Base-by-base conservation (phyloP, 108 stramenopile genomes). In the Nitzschia sp. region DNA sequence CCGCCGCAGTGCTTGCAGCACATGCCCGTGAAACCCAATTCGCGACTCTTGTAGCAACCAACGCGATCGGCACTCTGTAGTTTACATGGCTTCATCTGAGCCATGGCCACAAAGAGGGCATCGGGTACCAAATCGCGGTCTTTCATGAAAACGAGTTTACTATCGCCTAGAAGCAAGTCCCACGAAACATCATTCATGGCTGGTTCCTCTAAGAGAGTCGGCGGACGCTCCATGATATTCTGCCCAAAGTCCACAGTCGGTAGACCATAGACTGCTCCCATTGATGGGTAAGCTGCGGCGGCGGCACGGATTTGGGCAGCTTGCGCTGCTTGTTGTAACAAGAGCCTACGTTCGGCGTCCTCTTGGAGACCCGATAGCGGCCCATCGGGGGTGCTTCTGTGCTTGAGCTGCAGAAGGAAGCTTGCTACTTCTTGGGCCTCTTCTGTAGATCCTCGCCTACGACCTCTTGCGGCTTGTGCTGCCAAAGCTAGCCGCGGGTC, bases 81-180 rank as follows among this genome's bases (percentile, higher is more conserved):
- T 38, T 65, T 56, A 54, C 83, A 85, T 3, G 82, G 77, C 38
- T 71, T 76, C 75, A 89, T 72, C 63, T 91, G 90, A 14, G 86
- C 86, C 67, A 91, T 76, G 21, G 86, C 81, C n/a, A 87, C 67
- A 65, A 88, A 88, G 52, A 91, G 70, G 26, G 83, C 66, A 48
- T 85, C 90, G 38, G 85, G 86, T 12, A 91, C 85, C 8, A 87
- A 75, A 37, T 86, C 83, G 37, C 70, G 69, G 58, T 91, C 90
- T 62, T 85, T 67, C 19, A 65, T 52, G 11, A 71, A 43, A 12
- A 88, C 87, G 39, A 91, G 80, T 22, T 58, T 61, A 48, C 67
- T 66, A 38, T 69, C 76, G 14, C 56, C 69, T 15, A 82, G 25
- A 19, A 82, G 65, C 14, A 15, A 26, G 10, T 73, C 63, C 53